These are phyloP conservation scores for Begonia peltatifolia DNA, from an alignment of 306 rosid genomes.

Conservation along the genomic window DNA sequence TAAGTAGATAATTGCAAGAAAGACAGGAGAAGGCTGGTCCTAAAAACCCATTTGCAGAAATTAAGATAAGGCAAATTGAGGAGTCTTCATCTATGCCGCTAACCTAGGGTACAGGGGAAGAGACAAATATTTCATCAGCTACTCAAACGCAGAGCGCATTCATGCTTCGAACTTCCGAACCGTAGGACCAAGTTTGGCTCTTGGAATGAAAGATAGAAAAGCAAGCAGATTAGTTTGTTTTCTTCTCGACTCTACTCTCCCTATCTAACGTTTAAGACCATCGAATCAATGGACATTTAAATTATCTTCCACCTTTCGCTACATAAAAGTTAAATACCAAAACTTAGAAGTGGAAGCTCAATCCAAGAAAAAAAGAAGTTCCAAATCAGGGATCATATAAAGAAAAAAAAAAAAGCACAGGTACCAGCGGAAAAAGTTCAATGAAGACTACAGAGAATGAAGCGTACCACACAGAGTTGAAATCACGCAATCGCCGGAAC, in stretches of 20 bases:
- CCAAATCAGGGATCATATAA: no score
- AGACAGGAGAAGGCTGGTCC: conserved; percentile 32
- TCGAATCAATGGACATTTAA: neutral
- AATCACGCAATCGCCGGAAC: neutral
- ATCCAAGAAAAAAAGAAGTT: no score
- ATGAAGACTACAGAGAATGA: no score
- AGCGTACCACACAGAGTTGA: no score
- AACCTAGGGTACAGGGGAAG: conserved; percentile 13
- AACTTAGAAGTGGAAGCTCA: neutral
- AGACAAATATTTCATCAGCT: conserved; percentile 37
- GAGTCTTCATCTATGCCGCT: conserved; percentile 17
- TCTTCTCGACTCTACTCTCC: conserved; percentile 2
- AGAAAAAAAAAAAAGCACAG: no score
- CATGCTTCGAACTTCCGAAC: conserved; percentile 17
- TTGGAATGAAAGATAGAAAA: conserved; percentile 2
- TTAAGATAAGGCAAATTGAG: conserved; percentile 38
- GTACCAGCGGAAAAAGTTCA: no score
- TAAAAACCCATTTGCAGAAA: conserved; percentile 18
- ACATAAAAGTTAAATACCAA: neutral
- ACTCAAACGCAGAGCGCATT: conserved; percentile 16
- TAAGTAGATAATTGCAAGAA: no score
- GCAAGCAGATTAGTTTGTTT: neutral
- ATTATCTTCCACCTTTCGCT: neutral
- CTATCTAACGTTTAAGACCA: neutral
- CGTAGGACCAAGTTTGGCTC: conserved; percentile 14